Evolutionary conservation across 176 grass and related monocot species (phyloP).

Genomic region (Juncus inflexus): DNA sequence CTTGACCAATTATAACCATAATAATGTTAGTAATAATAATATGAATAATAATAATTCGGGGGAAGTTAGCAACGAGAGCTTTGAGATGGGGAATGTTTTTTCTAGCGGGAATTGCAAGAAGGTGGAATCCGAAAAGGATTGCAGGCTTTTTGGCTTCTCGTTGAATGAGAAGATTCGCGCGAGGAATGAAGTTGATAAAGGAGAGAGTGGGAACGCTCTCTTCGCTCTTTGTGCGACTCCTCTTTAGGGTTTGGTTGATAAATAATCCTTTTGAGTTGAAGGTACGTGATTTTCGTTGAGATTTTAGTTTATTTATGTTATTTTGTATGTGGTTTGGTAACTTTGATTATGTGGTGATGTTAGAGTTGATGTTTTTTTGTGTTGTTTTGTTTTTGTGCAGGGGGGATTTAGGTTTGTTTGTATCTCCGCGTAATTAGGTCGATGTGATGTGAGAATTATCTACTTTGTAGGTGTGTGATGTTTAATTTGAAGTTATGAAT

Average conservation of each 20-base stretch:
- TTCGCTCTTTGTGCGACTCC: conserved; percentile 46
- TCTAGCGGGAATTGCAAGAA: conserved; percentile 4
- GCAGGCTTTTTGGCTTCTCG: conserved; percentile 81
- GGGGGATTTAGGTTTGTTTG: background rate
- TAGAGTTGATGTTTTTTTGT: background rate
- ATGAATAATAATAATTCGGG: conserved; percentile 9
- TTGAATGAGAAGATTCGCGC: conserved; percentile 49
- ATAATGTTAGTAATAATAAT: conserved; percentile 13
- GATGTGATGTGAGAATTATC: background rate
- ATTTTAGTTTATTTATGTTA: background rate
- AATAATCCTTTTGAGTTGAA: conserved; percentile 22
- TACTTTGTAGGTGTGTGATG: background rate
- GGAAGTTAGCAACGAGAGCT: conserved; percentile 22
- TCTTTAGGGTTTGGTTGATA: conserved; percentile 20
- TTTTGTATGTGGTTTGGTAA: conserved; percentile 3
- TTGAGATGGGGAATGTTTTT: conserved; percentile 16
- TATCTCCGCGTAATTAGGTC: background rate
- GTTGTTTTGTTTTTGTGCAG: conserved; percentile 7
- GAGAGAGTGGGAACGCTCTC: conserved; percentile 31
- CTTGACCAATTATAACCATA: background rate
- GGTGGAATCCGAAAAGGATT: conserved; percentile 32
- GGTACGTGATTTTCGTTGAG: background rate
- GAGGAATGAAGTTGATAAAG: conserved; percentile 25
- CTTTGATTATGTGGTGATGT: background rate
- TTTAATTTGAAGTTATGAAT: conserved; percentile 13